Conservation (phyloP, 2,329 filamentous ascomycete genomes). For the Calonectria leucothoes region DNA sequence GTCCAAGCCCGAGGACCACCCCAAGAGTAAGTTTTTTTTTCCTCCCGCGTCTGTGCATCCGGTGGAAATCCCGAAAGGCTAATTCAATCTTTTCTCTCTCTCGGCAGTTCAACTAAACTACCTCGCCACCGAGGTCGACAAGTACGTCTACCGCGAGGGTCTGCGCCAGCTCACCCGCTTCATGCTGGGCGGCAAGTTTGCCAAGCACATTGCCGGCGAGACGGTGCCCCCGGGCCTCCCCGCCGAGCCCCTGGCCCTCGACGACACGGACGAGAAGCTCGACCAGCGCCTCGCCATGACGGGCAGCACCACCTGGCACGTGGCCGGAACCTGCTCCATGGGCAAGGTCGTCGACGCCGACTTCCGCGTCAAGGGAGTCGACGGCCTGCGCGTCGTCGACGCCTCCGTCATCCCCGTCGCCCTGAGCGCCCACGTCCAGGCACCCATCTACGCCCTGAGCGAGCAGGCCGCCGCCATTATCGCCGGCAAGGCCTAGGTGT, state of each 20-base stretch:
- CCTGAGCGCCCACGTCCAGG: slow-evolving; percentile 45
- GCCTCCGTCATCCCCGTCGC: slow-evolving; percentile 47
- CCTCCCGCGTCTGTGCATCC: background rate
- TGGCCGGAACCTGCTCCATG: slow-evolving; percentile 65
- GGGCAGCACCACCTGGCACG: slow-evolving; percentile 61
- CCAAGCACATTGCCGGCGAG: slow-evolving; percentile 34
- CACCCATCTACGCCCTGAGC: slow-evolving; percentile 47
- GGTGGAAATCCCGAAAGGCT: background rate
- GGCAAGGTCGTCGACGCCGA: slow-evolving; percentile 67
- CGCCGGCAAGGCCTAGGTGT: slow-evolving; percentile 12
- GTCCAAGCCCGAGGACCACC: slow-evolving; percentile 30
- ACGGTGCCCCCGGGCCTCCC: slow-evolving; percentile 29
- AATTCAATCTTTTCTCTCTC: background rate
- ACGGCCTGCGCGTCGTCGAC: slow-evolving; percentile 47
- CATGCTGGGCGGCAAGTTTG: slow-evolving; percentile 36
- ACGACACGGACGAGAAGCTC: slow-evolving; percentile 34
- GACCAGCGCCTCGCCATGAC: slow-evolving; percentile 35
- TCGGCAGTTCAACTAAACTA: slow-evolving; percentile 38
- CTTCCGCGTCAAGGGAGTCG: slow-evolving; percentile 62
- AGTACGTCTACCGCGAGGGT: slow-evolving; percentile 35
- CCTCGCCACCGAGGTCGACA: slow-evolving; percentile 40
- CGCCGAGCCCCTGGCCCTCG: slow-evolving; percentile 26
- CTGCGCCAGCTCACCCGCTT: slow-evolving; percentile 36
- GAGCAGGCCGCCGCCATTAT: slow-evolving; percentile 48
- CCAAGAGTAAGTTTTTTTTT: slow-evolving; percentile 37